These are phyloP conservation scores for Albatrellus ellisii DNA, from an alignment of 768 basidiomycete genomes.

Conservation along the genomic window DNA sequence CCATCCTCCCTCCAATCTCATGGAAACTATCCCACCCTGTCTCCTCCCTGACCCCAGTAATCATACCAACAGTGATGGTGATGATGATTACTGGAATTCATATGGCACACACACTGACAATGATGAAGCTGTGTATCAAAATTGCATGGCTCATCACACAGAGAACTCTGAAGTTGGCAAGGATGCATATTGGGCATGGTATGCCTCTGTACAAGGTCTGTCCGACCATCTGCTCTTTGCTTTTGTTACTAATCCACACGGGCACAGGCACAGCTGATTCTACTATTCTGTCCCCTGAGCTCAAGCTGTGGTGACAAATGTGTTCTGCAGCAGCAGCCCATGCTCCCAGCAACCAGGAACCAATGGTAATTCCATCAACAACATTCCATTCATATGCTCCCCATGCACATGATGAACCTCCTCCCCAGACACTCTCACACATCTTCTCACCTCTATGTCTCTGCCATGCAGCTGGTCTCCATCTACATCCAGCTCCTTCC, in stretches of 20 bases:
- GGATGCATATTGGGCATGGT: conserved; percentile 71
- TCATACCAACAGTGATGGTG: conserved; percentile 17
- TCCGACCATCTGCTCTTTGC: conserved; percentile 1
- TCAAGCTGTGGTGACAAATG: conserved; percentile 18
- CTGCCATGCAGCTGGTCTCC: conserved; percentile 12
- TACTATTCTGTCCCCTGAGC: conserved; percentile 41
- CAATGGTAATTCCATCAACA: conserved; percentile 14
- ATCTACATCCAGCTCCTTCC: not conserved
- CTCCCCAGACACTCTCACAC: conserved; percentile 18
- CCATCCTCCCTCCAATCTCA: not conserved
- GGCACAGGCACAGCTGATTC: conserved; percentile 65
- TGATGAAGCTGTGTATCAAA: too few species aligned
- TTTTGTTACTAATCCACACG: too few species aligned
- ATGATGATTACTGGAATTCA: conserved; percentile 60
- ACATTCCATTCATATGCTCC: conserved; percentile 9
- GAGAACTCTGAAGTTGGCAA: conserved; percentile 22
- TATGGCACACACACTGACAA: conserved; percentile 32
- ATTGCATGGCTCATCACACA: conserved; percentile 12
- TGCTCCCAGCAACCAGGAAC: conserved; percentile 10
- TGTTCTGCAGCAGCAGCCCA: conserved; percentile 10
- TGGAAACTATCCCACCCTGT: not conserved
- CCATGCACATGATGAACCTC: conserved; percentile 17
- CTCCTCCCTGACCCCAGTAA: not conserved
- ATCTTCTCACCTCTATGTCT: conserved; percentile 17
- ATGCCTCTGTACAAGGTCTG: conserved; percentile 56